Percentiles rank a stretch among this genome's conserved stretches.
Evolutionary conservation across 352 stramenopile species (phyloP).

Genomic region (Globisporangium iwayamae): DNA sequence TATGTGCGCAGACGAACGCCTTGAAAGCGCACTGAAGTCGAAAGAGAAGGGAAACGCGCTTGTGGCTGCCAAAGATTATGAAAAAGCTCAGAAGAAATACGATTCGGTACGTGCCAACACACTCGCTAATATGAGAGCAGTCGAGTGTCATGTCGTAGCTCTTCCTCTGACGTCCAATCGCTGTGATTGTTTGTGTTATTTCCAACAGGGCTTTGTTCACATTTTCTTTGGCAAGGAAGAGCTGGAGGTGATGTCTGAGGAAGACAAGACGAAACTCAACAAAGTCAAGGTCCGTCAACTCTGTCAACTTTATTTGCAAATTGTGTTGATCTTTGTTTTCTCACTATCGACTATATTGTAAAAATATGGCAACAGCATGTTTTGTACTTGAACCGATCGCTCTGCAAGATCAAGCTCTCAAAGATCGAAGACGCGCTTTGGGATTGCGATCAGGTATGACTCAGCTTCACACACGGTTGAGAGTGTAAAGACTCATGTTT

Average conservation of each 20-base stretch:
- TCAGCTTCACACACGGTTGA: too few relatives aligned
- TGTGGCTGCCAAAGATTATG: conserved; percentile 67
- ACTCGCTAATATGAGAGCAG: not conserved
- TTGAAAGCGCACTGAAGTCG: conserved; percentile 58
- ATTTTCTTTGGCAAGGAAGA: conserved; percentile 87
- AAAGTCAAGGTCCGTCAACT: conserved; percentile 51
- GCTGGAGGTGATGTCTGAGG: conserved; percentile 69
- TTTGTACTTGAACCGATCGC: conserved; percentile 75
- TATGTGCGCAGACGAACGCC: conserved; percentile 52
- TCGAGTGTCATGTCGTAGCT: too few relatives aligned
- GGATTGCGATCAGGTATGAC: conserved; percentile 75
- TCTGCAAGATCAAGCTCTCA: conserved; percentile 82
- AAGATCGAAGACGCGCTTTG: conserved; percentile 84
- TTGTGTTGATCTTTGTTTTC: not conserved
- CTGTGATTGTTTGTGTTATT: conserved; percentile 3
- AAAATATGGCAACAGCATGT: conserved; percentile 29
- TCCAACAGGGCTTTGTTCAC: conserved; percentile 71
- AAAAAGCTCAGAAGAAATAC: conserved; percentile 80
- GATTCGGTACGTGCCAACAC: conserved; percentile 47
- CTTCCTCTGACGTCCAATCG: not conserved
- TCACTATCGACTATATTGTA: not conserved
- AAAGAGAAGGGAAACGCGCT: conserved; percentile 80
- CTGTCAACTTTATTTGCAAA: not conserved
- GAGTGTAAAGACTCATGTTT: too few relatives aligned
- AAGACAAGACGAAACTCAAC: conserved; percentile 80